Evolutionary conservation across 305 asterid species (phyloP).

Genomic region (Fraxinus sp.): DNA sequence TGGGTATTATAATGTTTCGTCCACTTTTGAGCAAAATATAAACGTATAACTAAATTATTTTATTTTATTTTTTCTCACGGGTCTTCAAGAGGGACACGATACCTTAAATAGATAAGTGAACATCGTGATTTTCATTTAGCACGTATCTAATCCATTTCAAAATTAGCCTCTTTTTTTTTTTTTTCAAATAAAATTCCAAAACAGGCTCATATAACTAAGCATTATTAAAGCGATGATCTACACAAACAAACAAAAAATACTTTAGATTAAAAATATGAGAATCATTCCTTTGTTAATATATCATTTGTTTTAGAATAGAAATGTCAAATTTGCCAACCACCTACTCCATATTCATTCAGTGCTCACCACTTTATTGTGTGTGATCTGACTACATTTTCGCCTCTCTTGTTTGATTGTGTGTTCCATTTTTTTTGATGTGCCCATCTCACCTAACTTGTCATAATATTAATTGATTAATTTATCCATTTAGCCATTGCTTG

Average conservation of each 20-base stretch:
- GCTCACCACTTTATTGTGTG: not conserved
- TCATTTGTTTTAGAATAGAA: not conserved
- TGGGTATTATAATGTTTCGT: too few species aligned
- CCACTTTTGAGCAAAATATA: too few species aligned
- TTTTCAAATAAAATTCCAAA: not conserved
- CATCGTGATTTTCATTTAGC: not conserved
- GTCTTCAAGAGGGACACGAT: not conserved
- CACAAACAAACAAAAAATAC: not conserved
- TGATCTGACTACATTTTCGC: constrained; percentile 8
- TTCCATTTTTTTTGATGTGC: constrained; percentile 22
- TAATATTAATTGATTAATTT: too few species aligned
- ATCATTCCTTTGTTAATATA: not conserved
- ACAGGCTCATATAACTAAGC: not conserved
- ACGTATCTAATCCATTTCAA: not conserved
- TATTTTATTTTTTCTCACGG: too few species aligned
- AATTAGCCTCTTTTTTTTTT: not conserved
- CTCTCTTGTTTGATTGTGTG: constrained; percentile 5
- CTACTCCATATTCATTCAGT: not conserved
- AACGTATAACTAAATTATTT: too few species aligned
- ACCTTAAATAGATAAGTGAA: not conserved
- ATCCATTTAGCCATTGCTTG: not conserved
- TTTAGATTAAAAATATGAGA: not conserved
- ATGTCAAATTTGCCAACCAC: not conserved
- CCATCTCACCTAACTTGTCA: constrained; percentile 27
- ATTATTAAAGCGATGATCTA: not conserved